Conservation (phyloP, 306 rosid genomes). For the Begonia peltatifolia region DNA sequence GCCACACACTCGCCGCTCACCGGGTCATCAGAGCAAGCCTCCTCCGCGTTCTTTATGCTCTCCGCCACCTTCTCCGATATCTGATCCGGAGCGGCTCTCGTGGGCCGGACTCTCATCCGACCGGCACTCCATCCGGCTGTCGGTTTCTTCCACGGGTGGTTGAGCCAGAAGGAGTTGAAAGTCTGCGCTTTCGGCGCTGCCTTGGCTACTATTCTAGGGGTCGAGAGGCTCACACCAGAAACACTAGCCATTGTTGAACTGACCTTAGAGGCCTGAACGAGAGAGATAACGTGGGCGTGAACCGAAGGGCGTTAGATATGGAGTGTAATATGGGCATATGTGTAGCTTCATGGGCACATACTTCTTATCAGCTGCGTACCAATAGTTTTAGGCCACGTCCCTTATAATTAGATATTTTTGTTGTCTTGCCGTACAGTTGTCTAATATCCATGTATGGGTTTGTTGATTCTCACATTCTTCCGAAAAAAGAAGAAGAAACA, state of each 20-base stretch:
- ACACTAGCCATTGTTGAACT: neutral
- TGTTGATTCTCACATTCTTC: no score
- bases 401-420: no score
- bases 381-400: neutral
- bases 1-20: conserved; percentile 79
- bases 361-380: neutral
- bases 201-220: neutral
- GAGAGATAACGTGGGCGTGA: no score
- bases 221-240: neutral
- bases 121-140: conserved; percentile 8
- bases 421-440: no score
- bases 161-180: neutral
- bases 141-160: conserved; percentile 10
- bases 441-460: no score
- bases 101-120: conserved; percentile 21
- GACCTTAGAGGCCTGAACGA: neutral
- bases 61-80: conserved; percentile 71
- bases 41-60: conserved; percentile 80
- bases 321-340: neutral
- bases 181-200: neutral
- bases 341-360: neutral
- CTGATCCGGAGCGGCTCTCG: conserved; percentile 48
- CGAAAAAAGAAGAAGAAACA: no score
- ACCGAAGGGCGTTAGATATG: no score
- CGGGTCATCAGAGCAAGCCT: conserved; percentile 57